These are phyloP conservation scores for Lachancea meyersii DNA, from an alignment of 805 yeast species.

Conservation along the genomic window DNA sequence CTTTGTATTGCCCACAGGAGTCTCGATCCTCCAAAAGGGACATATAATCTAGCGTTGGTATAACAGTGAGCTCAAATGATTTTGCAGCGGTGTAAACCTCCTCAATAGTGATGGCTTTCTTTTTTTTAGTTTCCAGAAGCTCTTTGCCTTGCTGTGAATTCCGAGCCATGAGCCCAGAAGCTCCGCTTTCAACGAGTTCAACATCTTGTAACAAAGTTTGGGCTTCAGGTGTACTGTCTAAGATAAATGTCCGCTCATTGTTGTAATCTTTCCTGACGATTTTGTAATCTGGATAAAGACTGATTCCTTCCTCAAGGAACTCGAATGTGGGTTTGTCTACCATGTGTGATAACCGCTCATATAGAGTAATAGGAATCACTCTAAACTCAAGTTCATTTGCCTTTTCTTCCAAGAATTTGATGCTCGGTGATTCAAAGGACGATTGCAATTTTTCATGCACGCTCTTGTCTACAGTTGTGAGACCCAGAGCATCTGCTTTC, in stretches of 20 bases:
- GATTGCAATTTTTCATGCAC: background rate
- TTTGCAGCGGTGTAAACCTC: slow-evolving; percentile 35
- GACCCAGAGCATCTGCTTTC: slow-evolving; percentile 12
- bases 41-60: slow-evolving; percentile 41
- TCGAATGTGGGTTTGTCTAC: slow-evolving; percentile 13
- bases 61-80: slow-evolving; percentile 38
- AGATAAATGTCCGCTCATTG: background rate
- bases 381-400: slow-evolving; percentile 22
- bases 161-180: slow-evolving; percentile 32
- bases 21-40: slow-evolving; percentile 29
- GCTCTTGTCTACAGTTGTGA: background rate
- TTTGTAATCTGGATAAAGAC: slow-evolving; percentile 1
- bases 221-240: background rate
- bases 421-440: background rate
- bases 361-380: slow-evolving; percentile 16
- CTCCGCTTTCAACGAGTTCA: no score
- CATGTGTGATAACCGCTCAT: slow-evolving; percentile 12
- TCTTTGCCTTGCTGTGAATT: slow-evolving; percentile 32
- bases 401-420: slow-evolving; percentile 23
- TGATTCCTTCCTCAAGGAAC: slow-evolving; percentile 14
- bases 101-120: slow-evolving; percentile 28
- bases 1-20: slow-evolving; percentile 8
- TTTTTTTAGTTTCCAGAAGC: slow-evolving; percentile 28
- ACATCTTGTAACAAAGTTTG: no score
- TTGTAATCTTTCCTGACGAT: background rate